phyloP scores from a whole-genome alignment of 768 basidiomycete species.

The Kondoa subrosea region DNA sequence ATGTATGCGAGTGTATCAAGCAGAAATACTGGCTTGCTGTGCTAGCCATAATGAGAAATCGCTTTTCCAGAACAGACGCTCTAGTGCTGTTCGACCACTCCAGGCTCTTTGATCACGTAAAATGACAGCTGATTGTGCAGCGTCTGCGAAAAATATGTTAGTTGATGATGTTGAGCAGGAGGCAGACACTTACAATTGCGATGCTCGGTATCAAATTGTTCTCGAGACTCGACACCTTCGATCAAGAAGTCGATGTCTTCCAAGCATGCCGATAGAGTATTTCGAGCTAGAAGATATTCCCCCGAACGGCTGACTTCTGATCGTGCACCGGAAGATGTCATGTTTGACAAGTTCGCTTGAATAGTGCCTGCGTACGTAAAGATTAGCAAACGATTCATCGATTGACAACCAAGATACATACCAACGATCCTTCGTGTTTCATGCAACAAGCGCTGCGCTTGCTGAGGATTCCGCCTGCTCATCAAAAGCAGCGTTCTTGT shows the following conservation, averaged over 20 bases:
- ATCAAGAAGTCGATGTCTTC: conserved; percentile 71
- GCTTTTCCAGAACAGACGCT: conserved; percentile 78
- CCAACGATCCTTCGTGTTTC: conserved; percentile 69
- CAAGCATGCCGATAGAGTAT: conserved; percentile 61
- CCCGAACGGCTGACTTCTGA: conserved; percentile 13
- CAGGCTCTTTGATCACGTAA: conserved; percentile 88
- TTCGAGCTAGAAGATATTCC: conserved; percentile 14
- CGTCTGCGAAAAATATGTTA: conserved; percentile 29
- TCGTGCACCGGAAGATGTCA: conserved; percentile 42
- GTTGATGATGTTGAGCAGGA: not conserved
- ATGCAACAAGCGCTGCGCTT: conserved; percentile 59
- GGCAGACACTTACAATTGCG: conserved; percentile 49
- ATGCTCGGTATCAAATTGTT: conserved; percentile 80
- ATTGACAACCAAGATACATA: conserved; percentile 29
- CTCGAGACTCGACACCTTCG: conserved; percentile 77
- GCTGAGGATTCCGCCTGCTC: conserved; percentile 70
- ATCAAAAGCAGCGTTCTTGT: conserved; percentile 83
- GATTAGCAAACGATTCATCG: conserved; percentile 6
- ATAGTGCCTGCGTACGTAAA: not conserved
- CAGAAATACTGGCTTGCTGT: not conserved
- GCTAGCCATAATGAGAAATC: conserved; percentile 60
- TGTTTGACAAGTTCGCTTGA: conserved; percentile 43
- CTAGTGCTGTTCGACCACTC: conserved; percentile 78
- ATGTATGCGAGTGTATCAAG: not conserved
- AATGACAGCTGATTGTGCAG: conserved; percentile 98